A percentile compares a stretch with the other conserved stretches of the same genome.
phyloP scores from a whole-genome alignment of 1,284 basidiomycete species.

The Tremellales sp. region DNA sequence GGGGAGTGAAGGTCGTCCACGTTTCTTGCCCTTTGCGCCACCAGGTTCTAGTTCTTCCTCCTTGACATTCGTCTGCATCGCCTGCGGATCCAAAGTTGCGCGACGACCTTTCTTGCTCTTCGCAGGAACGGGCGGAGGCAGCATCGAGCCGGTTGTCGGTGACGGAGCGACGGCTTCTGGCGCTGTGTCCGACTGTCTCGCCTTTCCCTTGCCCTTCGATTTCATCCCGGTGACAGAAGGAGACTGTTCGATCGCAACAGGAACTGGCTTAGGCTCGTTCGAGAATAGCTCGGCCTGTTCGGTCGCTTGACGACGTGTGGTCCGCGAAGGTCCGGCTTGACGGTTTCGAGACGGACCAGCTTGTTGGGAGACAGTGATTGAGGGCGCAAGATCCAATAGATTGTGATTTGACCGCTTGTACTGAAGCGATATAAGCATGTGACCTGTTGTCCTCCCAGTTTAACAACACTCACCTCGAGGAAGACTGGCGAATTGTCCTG shows the following conservation, averaged over 20 bases:
- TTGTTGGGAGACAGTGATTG: constrained; percentile 2
- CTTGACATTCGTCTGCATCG: neutral
- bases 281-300: constrained; percentile 32
- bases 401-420: constrained; percentile 33
- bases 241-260: neutral
- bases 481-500: constrained; percentile 68
- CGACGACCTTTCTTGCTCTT: constrained; percentile 18
- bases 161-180: neutral
- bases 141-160: constrained; percentile 15
- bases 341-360: constrained; percentile 32
- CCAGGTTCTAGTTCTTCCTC: constrained; percentile 5
- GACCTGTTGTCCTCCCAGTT: no score
- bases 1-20: constrained; percentile 20
- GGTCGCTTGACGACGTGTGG: constrained; percentile 38
- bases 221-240: neutral
- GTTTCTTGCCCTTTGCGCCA: constrained; percentile 26
- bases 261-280: constrained; percentile 2
- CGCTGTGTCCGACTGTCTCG: constrained; percentile 16
- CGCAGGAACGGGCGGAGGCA: constrained; percentile 21
- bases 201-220: constrained; percentile 11
- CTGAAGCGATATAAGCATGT: no score
- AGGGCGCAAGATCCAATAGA: constrained; percentile 28
- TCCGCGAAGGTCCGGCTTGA: constrained; percentile 20
- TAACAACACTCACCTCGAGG: constrained; percentile 62
- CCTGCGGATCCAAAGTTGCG: constrained; percentile 15